phyloP scores from a whole-genome alignment of 495 filamentous ascomycete genomes.

The Poronia punctata region DNA sequence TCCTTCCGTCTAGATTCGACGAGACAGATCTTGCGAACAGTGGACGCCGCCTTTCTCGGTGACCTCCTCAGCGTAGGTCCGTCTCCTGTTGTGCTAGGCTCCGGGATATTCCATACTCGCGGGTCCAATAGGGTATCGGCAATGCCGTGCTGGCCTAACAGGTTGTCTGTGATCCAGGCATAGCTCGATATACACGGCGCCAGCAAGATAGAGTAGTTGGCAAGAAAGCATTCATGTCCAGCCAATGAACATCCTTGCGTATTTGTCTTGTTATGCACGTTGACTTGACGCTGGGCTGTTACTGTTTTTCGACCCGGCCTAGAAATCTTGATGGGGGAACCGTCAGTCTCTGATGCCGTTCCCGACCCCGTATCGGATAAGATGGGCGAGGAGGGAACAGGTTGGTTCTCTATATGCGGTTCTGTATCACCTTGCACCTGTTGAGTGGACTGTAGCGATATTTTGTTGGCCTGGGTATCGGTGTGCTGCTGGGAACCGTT shows the following conservation, averaged over 20 bases:
- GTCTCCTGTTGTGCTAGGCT: constrained; percentile 3
- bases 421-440: neutral
- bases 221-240: constrained; percentile 24
- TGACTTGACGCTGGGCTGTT: neutral
- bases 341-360: constrained; percentile 6
- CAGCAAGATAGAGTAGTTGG: constrained; percentile 35
- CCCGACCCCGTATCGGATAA: neutral
- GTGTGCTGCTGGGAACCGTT: constrained; percentile 8
- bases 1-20: constrained; percentile 35
- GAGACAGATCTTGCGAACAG: constrained; percentile 32
- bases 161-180: constrained; percentile 35
- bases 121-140: constrained; percentile 25
- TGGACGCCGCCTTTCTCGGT: neutral
- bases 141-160: constrained; percentile 36
- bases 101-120: constrained; percentile 20
- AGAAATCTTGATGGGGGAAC: neutral
- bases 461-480: neutral
- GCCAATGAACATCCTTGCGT: constrained; percentile 10
- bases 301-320: neutral
- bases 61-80: constrained; percentile 6
- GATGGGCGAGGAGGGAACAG: constrained; percentile 1
- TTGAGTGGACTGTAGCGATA: neutral
- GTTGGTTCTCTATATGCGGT: neutral
- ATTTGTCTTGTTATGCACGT: neutral
- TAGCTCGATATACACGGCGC: constrained; percentile 37